Evolutionary conservation across 257 asterid species (phyloP), one percentile per base, ranked within the genome.

Genomic region (Solanum dulcamara): DNA sequence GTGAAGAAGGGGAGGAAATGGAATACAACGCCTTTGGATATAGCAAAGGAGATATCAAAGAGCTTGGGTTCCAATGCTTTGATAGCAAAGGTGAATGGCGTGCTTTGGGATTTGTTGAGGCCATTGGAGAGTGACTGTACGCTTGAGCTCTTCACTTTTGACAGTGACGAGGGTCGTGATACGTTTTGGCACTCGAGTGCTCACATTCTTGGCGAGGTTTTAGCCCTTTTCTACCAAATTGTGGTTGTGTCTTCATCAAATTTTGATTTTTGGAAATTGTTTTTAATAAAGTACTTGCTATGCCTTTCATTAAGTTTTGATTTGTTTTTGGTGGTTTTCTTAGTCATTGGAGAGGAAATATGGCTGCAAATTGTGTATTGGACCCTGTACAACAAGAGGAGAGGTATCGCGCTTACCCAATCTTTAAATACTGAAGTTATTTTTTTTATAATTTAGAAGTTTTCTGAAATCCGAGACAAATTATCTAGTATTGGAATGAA

Each of bases 171-270:
- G 90, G 99, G 99, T 14, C 93, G 98, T 4, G 98, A 95, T 81
- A 95, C 99, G 2, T 97, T 97, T 81, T 97, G 99, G 99, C 99
- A 97, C 84, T 97, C 99, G 0, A 97, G 99, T 87, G 99, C 99
- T 11, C 99, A 97, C 90, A 95, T 97, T 89, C 98, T 97, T 11
- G 99, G 99, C 72, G 94, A 97, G 98, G 99, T 95, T 83, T 9
- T 18, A 28, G 20, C 33, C 40, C 53, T 46, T 46, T 77, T 77
- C 62, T 46, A 77, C 82, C 59, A 42, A n/a, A 74, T 74, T 74
- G 53, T n/a, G 24, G 59, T 42, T 42, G 12, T 74, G 13, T 42
- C 57, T 74, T 74, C 51, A 46, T 77, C 42, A 46, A 77, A 40
- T 46, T 28, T 9, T 77, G 60, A 46, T 84, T 10, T 71, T n/a